Evolutionary conservation across 352 stramenopile species (phyloP).

Genomic region (Pythium pectinolyticum): DNA sequence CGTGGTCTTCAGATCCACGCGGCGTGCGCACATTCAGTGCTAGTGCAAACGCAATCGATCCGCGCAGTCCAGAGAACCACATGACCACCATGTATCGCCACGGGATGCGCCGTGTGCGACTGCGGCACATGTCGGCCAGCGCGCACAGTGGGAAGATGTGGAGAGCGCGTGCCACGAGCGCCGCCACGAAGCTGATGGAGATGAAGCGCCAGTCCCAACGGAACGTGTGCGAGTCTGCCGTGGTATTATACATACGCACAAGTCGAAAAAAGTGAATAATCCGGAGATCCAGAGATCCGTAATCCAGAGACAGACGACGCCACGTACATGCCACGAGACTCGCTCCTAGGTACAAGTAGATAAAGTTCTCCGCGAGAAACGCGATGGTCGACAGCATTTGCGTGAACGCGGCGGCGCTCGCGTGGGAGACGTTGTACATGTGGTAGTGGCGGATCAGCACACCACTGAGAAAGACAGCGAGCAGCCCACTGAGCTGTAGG

Average conservation of each 20-base stretch:
- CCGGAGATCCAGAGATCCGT: conserved; percentile 1
- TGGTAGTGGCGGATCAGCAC: conserved; percentile 49
- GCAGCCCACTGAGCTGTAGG: conserved; percentile 78
- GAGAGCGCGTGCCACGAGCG: conserved; percentile 30
- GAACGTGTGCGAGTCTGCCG: conserved; percentile 39
- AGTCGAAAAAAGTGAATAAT: not conserved
- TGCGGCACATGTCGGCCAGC: no score
- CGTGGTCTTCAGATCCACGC: conserved; percentile 13
- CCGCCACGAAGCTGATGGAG: conserved; percentile 28
- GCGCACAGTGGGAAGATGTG: conserved; percentile 38
- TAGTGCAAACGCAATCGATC: conserved; percentile 34
- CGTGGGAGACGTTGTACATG: conserved; percentile 36
- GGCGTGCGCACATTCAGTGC: conserved; percentile 35
- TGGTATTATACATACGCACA: no score
- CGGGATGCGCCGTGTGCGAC: no score
- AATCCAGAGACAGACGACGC: not conserved
- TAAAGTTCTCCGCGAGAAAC: conserved; percentile 48
- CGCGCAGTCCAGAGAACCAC: conserved; percentile 85
- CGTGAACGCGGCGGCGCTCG: conserved; percentile 35
- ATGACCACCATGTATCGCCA: conserved; percentile 44
- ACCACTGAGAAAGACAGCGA: conserved; percentile 91
- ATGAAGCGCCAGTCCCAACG: conserved; percentile 45
- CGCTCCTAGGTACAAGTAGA: conserved; percentile 45
- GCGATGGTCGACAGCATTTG: conserved; percentile 40
- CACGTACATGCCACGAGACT: conserved; percentile 39